Evolutionary conservation across 2,329 filamentous ascomycete species (phyloP), one percentile per base, ranked within the genome.

Genomic region (Colletotrichum sp.): DNA sequence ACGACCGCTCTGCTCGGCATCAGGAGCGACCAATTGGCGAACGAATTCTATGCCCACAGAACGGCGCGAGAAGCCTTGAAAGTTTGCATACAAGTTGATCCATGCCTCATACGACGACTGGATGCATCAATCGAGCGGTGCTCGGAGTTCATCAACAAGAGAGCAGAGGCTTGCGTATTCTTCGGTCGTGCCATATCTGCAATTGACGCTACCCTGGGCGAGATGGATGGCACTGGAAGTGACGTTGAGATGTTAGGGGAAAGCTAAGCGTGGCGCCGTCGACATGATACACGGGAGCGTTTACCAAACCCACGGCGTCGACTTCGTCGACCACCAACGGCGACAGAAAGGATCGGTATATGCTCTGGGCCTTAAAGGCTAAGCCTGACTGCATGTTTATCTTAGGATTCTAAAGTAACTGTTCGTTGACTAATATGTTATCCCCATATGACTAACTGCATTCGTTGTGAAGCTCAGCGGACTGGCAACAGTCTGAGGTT

Each of bases 331-430:
- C n/a, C 6, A 1, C 43, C 18, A 21, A 48, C n/a, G 43, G 43
- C 9, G 43, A 21, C 1, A 48, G n/a, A 21, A n/a, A 48, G n/a
- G n/a, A 48, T 13, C 6, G 10, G 0, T 13, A 3, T 1, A 21
- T 48, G n/a, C n/a, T 21, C 18, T 48, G n/a, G n/a, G 43, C n/a
- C n/a, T 21, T n/a, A 2, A 21, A 13, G 6, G 43, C 18, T 48
- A 13, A 21, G 9, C 10, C 43, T 21, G 43, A 13, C 6, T 21
- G 10, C 43, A 21, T 48, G n/a, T 12, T n/a, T n/a, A 21, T 3
- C n/a, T 48, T 1, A 21, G 1, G 6, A 21, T 1, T 5, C n/a
- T 48, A 2, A 21, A 7, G 12, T 21, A 13, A 21, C 12, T 48
- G 43, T 21, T 48, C 38, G 3, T 12, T 43, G 9, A 43, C 18